Percentiles rank a stretch among this genome's conserved stretches.
phyloP scores from a whole-genome alignment of 2,329 filamentous ascomycete genomes.

The Phialemoniopsis sp. region DNA sequence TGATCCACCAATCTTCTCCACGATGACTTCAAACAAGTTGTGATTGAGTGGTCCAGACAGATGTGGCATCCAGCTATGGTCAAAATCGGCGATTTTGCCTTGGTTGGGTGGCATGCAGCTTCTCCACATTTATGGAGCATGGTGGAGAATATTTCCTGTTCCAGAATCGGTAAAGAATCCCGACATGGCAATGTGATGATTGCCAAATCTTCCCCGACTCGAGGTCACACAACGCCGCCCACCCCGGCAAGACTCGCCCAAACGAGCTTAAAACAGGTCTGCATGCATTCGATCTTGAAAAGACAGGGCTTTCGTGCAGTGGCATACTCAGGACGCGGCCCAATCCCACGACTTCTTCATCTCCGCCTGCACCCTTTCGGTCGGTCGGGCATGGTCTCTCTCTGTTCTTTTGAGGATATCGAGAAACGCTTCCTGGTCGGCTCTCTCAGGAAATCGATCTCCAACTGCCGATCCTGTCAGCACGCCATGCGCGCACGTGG shows the following conservation, averaged over 20 bases:
- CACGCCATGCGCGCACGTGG: not conserved
- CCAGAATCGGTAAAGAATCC: too few species aligned
- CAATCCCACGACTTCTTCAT: conserved; percentile 22
- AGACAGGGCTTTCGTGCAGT: too few species aligned
- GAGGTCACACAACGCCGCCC: not conserved
- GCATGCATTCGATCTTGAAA: too few species aligned
- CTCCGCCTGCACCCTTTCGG: conserved; percentile 19
- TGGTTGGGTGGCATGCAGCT: too few species aligned
- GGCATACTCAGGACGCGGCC: not conserved
- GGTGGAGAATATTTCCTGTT: not conserved
- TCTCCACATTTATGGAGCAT: not conserved
- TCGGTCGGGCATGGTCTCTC: conserved; percentile 23
- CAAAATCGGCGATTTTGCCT: too few species aligned
- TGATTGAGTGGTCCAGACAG: too few species aligned
- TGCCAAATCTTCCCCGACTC: too few species aligned
- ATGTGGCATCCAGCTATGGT: too few species aligned
- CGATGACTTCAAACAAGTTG: too few species aligned
- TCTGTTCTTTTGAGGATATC: conserved; percentile 22
- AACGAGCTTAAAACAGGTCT: too few species aligned
- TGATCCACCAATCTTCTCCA: too few species aligned
- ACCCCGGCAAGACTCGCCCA: not conserved
- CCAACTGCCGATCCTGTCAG: not conserved
- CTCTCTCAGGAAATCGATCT: conserved; percentile 15
- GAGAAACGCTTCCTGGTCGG: conserved; percentile 22
- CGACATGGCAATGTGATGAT: too few species aligned